Conservation (phyloP, 352 stramenopile species). For the Pseudoperonospora humuli region DNA sequence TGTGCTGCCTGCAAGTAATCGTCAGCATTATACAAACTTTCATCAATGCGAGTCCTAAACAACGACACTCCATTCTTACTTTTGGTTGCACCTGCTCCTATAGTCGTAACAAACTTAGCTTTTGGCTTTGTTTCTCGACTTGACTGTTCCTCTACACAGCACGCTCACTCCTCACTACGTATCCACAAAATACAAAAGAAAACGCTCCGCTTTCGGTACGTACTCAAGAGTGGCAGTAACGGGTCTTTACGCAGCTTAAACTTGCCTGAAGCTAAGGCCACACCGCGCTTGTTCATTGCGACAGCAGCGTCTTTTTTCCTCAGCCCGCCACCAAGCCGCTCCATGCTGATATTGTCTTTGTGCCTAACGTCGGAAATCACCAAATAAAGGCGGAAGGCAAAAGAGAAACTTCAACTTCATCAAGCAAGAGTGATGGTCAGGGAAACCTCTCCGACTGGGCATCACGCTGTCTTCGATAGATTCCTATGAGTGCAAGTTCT, state of each 20-base stretch:
- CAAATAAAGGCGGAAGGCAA: conserved; percentile 13
- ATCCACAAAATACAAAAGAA: neutral
- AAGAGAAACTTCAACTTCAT: conserved; percentile 24
- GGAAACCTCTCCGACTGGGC: conserved; percentile 18
- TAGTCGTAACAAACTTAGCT: conserved; percentile 8
- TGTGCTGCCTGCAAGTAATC: conserved; percentile 1
- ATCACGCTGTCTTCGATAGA: conserved; percentile 39
- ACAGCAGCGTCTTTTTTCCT: conserved; percentile 1
- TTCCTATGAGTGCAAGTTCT: conserved; percentile 34
- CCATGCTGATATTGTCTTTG: conserved; percentile 10
- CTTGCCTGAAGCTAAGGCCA: conserved; percentile 8
- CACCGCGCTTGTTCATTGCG: neutral
- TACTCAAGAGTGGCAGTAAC: conserved; percentile 16
- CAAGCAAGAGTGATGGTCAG: conserved; percentile 30
- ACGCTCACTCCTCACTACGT: neutral
- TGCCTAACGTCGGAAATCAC: conserved; percentile 13
- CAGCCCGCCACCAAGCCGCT: conserved; percentile 4
- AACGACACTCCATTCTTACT: conserved; percentile 9
- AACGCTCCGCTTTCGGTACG: neutral
- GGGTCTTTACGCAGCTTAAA: conserved; percentile 22
- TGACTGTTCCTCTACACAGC: conserved; percentile 12
- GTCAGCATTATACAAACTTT: neutral
- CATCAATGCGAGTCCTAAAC: neutral
- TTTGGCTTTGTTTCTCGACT: conserved; percentile 15
- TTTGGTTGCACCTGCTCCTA: neutral